phyloP scores from a whole-genome alignment of 345 rosid species.

The Populus simonii region DNA sequence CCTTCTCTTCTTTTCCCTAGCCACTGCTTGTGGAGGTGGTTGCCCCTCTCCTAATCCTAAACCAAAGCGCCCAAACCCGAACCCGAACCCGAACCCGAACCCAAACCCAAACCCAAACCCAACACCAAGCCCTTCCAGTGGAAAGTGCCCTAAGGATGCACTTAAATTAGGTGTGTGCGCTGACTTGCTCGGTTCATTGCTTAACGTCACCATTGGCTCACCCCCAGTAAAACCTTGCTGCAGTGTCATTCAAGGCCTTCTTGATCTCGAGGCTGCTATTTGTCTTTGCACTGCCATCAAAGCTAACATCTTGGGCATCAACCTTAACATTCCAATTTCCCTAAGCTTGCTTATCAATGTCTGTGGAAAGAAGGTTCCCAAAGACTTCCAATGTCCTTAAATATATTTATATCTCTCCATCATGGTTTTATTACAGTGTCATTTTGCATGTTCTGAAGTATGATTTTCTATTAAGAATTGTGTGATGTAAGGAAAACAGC shows the following conservation, averaged over 20 bases:
- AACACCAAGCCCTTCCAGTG: slow-evolving; percentile 25
- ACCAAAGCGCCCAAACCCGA: slow-evolving; percentile 36
- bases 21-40: slow-evolving; percentile 34
- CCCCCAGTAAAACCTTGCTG: slow-evolving; percentile 56
- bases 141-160: slow-evolving; percentile 46
- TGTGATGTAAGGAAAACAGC: not conserved
- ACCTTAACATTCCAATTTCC: slow-evolving; percentile 47
- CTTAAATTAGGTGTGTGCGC: slow-evolving; percentile 55
- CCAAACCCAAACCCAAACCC: slow-evolving; percentile 21
- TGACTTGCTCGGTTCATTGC: slow-evolving; percentile 44
- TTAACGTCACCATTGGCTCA: slow-evolving; percentile 41
- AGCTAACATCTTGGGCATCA: slow-evolving; percentile 50
- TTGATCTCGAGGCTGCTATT: slow-evolving; percentile 51
- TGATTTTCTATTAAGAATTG: not conserved
- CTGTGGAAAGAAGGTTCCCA: slow-evolving; percentile 41
- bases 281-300: slow-evolving; percentile 58
- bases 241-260: slow-evolving; percentile 43
- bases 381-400: slow-evolving; percentile 40
- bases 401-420: not conserved
- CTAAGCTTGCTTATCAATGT: slow-evolving; percentile 52
- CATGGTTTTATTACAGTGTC: not conserved
- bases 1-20: slow-evolving; percentile 47
- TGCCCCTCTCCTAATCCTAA: slow-evolving; percentile 52
- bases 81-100: slow-evolving; percentile 19
- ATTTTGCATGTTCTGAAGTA: not conserved